Conservation (phyloP, 2,329 filamentous ascomycete species). For the Lachnellula willkommii region DNA sequence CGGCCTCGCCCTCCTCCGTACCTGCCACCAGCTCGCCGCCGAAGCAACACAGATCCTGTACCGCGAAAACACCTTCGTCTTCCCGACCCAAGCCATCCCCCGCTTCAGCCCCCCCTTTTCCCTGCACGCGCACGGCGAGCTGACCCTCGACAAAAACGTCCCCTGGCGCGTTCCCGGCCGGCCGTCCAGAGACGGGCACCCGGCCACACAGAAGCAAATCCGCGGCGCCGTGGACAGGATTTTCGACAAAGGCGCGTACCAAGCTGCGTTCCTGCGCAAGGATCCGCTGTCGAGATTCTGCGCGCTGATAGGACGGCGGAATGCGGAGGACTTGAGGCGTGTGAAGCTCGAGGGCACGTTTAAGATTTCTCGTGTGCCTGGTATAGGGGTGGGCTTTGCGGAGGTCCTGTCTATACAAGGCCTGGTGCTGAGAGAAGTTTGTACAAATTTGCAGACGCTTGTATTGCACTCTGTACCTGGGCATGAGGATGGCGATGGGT, state of each 20-base stretch:
- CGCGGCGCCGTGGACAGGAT: background rate
- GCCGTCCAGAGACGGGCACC: background rate
- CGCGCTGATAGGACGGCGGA: background rate
- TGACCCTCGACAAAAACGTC: background rate
- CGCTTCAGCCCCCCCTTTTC: background rate
- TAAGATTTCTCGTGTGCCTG: background rate
- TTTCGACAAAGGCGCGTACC: background rate
- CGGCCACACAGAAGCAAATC: background rate
- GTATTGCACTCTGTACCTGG: background rate
- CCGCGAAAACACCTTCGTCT: background rate
- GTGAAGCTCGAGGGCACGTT: background rate
- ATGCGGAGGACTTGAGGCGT: background rate
- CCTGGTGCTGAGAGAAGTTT: background rate
- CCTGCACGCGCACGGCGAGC: background rate
- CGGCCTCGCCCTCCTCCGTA: slow-evolving; percentile 80
- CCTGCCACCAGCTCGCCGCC: slow-evolving; percentile 87
- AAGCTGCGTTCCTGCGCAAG: background rate
- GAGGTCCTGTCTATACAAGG: background rate
- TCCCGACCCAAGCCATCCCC: background rate
- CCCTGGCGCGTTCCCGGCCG: background rate
- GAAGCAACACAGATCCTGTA: background rate
- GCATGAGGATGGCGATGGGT: background rate
- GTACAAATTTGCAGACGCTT: background rate
- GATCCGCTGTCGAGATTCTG: background rate
- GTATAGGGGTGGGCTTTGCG: background rate